Base-by-base conservation (phyloP, 108 stramenopile species). In the Cyclotella choctawhatcheeana region DNA sequence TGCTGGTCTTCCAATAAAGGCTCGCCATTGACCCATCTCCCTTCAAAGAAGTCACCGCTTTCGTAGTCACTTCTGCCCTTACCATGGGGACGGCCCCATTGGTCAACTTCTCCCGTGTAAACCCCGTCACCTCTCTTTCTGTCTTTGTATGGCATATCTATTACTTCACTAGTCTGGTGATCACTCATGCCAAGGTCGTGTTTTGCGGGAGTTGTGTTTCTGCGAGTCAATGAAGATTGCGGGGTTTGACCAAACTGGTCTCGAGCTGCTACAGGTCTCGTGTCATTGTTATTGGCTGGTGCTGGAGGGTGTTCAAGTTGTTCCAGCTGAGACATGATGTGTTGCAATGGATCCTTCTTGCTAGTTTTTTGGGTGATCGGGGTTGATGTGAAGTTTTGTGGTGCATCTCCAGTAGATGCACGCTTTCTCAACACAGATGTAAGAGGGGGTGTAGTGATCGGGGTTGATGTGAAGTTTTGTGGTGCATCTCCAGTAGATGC, bases 21-120 rank as follows among this genome's bases (percentile, higher is more conserved):
- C 16, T 40, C 63, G 1, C 67, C 67, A 56, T 69, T 56, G 10
- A 69, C 27, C 67, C 67, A 69, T 18, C n/a, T 26, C 2, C 67
- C 67, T 1, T 69, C 32, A 44, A 56, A 69, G 25, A 21, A 35
- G 14, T 0, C 27, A 3, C 55, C 67, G n/a, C 37, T 27, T 21
- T 56, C 26, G 17, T 69, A 69, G 18, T 56, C 25, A 16, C 55
- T 69, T 27, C 31, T 56, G 54, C 67, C 67, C n/a, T 40, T 2
- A 18, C 67, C 67, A 40, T 69, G 51, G 0, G 67, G 67, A 16
- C 67, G 35, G 5, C 67, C 54, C 54, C 53, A 69, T 44, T 69
- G 35, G 27, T 69, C 67, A 0, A 69, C 55, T 44, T 69, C 54
- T 22, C 67, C 67, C 2, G 53, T 56, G 43, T 69, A 69, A 22